These are phyloP conservation scores for Tolypocladium guangdongense DNA, from an alignment of 2,329 filamentous ascomycete species.

Conservation along the genomic window DNA sequence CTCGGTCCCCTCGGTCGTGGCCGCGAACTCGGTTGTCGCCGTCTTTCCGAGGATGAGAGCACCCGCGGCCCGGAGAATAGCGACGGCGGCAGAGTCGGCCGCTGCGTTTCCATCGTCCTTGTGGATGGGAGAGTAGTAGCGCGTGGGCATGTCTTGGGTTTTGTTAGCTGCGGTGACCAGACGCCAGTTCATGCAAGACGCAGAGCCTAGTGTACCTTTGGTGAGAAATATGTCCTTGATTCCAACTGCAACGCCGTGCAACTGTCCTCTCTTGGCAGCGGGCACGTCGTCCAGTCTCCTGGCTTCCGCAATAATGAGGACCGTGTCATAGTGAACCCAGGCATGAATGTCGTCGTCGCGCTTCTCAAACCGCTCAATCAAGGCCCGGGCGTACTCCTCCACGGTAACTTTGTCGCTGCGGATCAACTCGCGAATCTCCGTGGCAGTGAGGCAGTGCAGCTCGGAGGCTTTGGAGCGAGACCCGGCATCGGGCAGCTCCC, in stretches of 20 bases:
- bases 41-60: slow-evolving; percentile 41
- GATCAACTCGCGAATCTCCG: slow-evolving; percentile 3
- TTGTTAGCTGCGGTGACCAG: background rate
- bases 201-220: slow-evolving; percentile 28
- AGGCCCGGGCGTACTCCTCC: slow-evolving; percentile 34
- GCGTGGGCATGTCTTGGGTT: slow-evolving; percentile 42
- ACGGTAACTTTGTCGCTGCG: slow-evolving; percentile 26
- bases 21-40: slow-evolving; percentile 54
- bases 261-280: slow-evolving; percentile 33
- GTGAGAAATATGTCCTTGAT: slow-evolving; percentile 51
- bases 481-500: background rate
- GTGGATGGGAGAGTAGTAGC: slow-evolving; percentile 45
- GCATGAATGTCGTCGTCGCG: slow-evolving; percentile 35
- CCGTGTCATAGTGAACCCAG: slow-evolving; percentile 36
- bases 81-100: slow-evolving; percentile 41
- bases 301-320: slow-evolving; percentile 38
- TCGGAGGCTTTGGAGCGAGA: too few relatives aligned
- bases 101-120: slow-evolving; percentile 25
- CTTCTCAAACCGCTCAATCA: slow-evolving; percentile 32
- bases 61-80: slow-evolving; percentile 40
- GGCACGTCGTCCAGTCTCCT: slow-evolving; percentile 38
- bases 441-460: background rate
- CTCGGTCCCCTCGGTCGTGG: slow-evolving; percentile 41
- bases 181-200: background rate
- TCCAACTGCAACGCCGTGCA: slow-evolving; percentile 47